Evolutionary conservation across 2,329 filamentous ascomycete genomes (phyloP).

Genomic region (Erysiphe neolycopersici): DNA sequence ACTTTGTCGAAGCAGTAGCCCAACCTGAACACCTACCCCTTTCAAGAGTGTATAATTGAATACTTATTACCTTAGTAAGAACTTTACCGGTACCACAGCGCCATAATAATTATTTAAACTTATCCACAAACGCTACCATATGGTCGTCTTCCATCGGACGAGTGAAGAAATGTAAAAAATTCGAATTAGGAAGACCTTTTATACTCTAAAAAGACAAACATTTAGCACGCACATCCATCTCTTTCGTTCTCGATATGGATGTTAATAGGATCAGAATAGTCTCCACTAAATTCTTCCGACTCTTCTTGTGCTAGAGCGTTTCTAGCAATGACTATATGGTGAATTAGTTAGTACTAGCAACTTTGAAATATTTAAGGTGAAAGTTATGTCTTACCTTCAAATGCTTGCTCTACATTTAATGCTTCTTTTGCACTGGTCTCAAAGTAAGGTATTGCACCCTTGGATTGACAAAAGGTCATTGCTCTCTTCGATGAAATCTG

Average conservation of each 20-base stretch:
- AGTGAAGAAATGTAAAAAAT: no score
- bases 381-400: constrained; percentile 22
- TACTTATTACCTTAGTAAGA: no score
- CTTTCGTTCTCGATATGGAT: constrained; percentile 89
- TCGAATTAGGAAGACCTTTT: no score
- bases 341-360: not conserved
- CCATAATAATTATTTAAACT: no score
- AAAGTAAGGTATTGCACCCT: constrained; percentile 94
- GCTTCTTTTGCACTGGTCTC: constrained; percentile 98
- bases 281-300: constrained; percentile 88
- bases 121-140: no score
- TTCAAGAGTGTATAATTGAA: no score
- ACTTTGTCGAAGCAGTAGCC: no score
- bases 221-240: constrained; percentile 73
- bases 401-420: constrained; percentile 83
- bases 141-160: no score
- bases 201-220: no score
- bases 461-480: constrained; percentile 92
- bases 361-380: not conserved
- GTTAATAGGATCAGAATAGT: constrained; percentile 95
- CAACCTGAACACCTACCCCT: no score
- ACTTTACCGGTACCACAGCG: no score
- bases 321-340: constrained; percentile 55
- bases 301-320: constrained; percentile 93
- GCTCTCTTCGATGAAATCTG: constrained; percentile 86